Evolutionary conservation across 1,139 yeast genomes (phyloP), one percentile per base, ranked within the genome.

Genomic region (Yamadazyma diddensiae): DNA sequence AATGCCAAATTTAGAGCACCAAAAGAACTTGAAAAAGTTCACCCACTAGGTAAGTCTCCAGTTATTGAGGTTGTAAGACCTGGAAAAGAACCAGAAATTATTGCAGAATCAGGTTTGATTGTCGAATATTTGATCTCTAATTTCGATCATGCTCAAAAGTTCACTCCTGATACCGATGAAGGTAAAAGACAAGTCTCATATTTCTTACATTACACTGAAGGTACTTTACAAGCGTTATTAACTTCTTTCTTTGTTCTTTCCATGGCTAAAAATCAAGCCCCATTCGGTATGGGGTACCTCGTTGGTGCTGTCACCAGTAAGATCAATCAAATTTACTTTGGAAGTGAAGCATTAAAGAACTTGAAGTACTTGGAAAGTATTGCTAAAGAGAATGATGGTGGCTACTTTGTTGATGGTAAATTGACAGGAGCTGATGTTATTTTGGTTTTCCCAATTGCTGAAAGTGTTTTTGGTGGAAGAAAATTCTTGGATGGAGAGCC

Each of bases 31-130:
- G 39, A 45, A 16, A 45, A 55, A 17, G 46, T 65, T 9, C 70
- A 65, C 32, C 70, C 70, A 2, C 52, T 66, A 28, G 72, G 72
- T 3, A 65, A 62, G 35, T 58, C 69, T 1, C 73, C 73, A 2
- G 54, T 66, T 3, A 42, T 67, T 35, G 72, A 66, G 35, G 50
- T 66, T 12, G 30, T 57, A 11, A 47, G 50, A 17, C 47, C 48
- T 13, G 55, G 56, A 19, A 46, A 52, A 15, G 33, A 45, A 23
- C 27, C 31, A 2, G 35, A 33, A 24, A 43, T 54, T 6, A 37
- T 66, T 28, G 68, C 69, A 15, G 73, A 66, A 41, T 57, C 68
- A 8, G 73, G 72, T 6, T 55, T 57, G 34, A 65, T 67, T 26
- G 41, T 59, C 23, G 53, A 47, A 24, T 64, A 63, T 37, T 44